Evolutionary conservation across 495 filamentous ascomycete species (phyloP).

Genomic region (Aspergillus bertholletiae): DNA sequence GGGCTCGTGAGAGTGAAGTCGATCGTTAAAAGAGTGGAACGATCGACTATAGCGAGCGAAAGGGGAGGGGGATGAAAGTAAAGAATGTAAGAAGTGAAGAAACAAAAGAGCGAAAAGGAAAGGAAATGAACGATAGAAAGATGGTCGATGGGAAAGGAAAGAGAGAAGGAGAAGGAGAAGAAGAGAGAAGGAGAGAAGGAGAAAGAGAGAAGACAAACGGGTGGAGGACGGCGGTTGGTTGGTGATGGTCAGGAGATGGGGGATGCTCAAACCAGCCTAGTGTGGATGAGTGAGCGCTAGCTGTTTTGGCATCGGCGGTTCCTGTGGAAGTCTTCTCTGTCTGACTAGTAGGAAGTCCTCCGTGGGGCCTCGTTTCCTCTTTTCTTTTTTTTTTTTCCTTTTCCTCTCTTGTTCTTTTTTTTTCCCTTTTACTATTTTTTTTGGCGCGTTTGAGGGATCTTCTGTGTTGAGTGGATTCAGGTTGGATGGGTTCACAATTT

Average conservation of each 20-base stretch:
- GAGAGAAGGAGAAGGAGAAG: constrained; percentile 26
- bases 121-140: constrained; percentile 30
- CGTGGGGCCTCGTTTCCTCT: constrained; percentile 1
- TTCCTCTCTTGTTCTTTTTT: too few species aligned
- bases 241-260: constrained; percentile 8
- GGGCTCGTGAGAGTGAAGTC: constrained; percentile 16
- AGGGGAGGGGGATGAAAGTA: constrained; percentile 17
- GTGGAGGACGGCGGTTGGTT: constrained; percentile 4
- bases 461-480: too few species aligned
- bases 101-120: constrained; percentile 30
- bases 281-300: not conserved
- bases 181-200: constrained; percentile 20
- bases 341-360: not conserved
- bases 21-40: constrained; percentile 45
- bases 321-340: constrained; percentile 1
- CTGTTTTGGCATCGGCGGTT: constrained; percentile 13
- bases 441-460: too few species aligned
- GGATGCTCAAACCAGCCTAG: constrained; percentile 13
- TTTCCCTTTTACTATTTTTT: not conserved
- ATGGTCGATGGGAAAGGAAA: constrained; percentile 27
- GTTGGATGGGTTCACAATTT: not conserved
- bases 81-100: constrained; percentile 17
- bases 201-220: constrained; percentile 15
- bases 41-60: constrained; percentile 31
- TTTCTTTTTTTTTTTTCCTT: not conserved